phyloP scores from a whole-genome alignment of 495 filamentous ascomycete species.

The Xylaria palmicola region DNA sequence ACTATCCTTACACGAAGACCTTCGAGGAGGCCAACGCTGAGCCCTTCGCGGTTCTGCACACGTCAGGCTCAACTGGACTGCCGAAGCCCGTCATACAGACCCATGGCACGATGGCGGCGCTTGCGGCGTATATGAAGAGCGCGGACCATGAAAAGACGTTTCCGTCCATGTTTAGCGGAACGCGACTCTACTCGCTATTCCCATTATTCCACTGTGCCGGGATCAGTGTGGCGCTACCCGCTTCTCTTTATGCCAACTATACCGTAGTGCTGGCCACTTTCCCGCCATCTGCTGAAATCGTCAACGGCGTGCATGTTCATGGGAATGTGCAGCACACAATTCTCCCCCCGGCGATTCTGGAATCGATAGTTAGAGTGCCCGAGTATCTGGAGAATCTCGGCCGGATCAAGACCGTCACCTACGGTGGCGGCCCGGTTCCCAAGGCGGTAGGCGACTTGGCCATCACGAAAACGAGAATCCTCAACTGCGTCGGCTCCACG shows the following conservation, averaged over 20 bases:
- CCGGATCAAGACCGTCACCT: neutral
- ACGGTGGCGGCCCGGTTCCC: slow-evolving; percentile 19
- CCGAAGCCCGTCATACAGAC: slow-evolving; percentile 51
- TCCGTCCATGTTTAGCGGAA: neutral
- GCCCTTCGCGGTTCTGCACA: slow-evolving; percentile 50
- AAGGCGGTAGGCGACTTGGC: slow-evolving; percentile 36
- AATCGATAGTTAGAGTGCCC: neutral
- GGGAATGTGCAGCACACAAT: slow-evolving; percentile 1
- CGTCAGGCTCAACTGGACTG: slow-evolving; percentile 55
- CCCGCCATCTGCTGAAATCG: neutral
- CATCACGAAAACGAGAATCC: slow-evolving; percentile 29
- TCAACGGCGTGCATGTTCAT: slow-evolving; percentile 5
- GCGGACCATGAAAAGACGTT: neutral
- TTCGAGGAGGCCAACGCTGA: slow-evolving; percentile 42
- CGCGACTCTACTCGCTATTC: neutral
- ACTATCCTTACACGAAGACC: slow-evolving; percentile 36
- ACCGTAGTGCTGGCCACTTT: slow-evolving; percentile 2
- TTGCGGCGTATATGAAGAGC: slow-evolving; percentile 22
- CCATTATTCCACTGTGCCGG: slow-evolving; percentile 12
- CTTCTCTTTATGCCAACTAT: neutral
- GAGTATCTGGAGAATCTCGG: slow-evolving; percentile 14
- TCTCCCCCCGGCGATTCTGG: neutral
- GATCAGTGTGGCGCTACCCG: neutral
- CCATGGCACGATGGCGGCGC: slow-evolving; percentile 43
- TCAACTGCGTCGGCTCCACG: slow-evolving; percentile 34